Base-by-base conservation (phyloP, 176 grass and related monocot genomes). In the Metroxylon sagu region DNA sequence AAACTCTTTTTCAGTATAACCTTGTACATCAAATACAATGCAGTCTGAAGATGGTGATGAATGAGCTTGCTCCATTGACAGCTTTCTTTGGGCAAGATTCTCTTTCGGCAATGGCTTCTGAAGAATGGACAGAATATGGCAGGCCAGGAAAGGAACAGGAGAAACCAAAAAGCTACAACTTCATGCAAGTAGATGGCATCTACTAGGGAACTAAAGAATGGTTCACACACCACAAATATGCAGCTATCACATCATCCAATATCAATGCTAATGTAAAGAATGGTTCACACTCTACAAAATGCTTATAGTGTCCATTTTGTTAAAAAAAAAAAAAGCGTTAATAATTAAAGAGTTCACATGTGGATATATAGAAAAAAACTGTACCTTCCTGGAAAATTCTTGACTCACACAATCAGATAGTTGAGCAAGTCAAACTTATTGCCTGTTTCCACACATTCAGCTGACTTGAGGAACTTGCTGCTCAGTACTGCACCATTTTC, bases 401-500 rank as follows among this genome's bases (percentile, higher is more conserved):
- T 60, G 58, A 27, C 28, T 60, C 28, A 31, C 26, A 60, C 58
- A 29, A 60, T 14, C 16, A 60, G 28, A 60, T 60, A 39, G 17
- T 60, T 39, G 29, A 27, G 25, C n/a, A 60, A 60, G 16, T 39
- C 58, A 12, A 30, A 30, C 28, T 60, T 60, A 16, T 7, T 39
- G 16, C 28, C 28, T 18, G 16, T 60, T 60, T 31, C 29, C 58
- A 60, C 27, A 60, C 4, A 4, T 8, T 60, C 58, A 18, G 8
- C n/a, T n/a, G 17, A 60, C 1, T 39, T 60, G 18, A 60, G 27
- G 28, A 30, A 60, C 29, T 60, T 60, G 58, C 17, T 60, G 58
- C 16, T 60, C 16, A 39, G 58, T 60, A 60, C n/a, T 35, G 27
- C 28, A 60, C 58, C 58, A 60, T 60, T 27, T 35, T 60, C 58